Conservation (phyloP, 768 basidiomycete species). For the Rhodotorula babjevae region DNA sequence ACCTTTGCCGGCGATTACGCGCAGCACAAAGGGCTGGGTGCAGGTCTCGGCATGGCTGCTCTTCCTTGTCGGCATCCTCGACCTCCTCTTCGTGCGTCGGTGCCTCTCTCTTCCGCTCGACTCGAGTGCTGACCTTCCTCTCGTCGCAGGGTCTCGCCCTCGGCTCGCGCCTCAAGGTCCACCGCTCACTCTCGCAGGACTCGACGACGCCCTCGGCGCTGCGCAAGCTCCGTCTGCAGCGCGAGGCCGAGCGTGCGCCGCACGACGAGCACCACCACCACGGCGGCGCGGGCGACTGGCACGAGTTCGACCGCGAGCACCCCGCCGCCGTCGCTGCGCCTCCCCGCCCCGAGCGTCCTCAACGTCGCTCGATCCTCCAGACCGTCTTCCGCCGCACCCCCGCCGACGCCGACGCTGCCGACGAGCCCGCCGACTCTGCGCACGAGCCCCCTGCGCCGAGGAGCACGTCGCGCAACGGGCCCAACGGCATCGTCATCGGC, state of each 20-base stretch:
- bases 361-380: background rate
- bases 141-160: constrained; percentile 29
- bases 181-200: constrained; percentile 26
- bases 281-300: too few species aligned
- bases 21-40: constrained; percentile 6
- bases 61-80: constrained; percentile 32
- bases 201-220: constrained; percentile 27
- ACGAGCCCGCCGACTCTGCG: background rate
- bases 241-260: background rate
- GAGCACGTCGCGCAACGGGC: constrained; percentile 15
- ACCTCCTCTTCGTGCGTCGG: constrained; percentile 25
- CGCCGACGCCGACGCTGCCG: background rate
- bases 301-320: background rate
- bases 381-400: background rate
- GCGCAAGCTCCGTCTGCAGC: constrained; percentile 15
- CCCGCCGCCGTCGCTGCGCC: background rate
- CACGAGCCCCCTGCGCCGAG: background rate
- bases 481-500: constrained; percentile 30
- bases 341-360: background rate
- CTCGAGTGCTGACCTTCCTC: background rate
- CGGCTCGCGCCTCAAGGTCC: constrained; percentile 16
- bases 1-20: background rate
- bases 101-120: background rate
- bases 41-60: constrained; percentile 29
- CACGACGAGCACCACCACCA: background rate